Conservation (phyloP, 495 filamentous ascomycete species). For the Aspergillus biplanus region DNA sequence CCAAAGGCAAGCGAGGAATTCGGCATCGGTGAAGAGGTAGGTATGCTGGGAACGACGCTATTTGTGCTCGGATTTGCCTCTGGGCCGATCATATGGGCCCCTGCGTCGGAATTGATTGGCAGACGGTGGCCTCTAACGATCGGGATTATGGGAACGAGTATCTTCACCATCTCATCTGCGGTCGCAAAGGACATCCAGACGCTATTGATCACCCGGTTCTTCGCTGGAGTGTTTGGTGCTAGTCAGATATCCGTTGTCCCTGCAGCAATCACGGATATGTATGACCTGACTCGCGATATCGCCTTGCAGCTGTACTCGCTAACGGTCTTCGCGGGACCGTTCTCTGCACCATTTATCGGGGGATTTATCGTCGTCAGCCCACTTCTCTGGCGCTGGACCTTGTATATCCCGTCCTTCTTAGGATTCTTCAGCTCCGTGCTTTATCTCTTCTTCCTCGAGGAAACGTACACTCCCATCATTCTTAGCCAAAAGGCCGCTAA, state of each 20-base stretch:
- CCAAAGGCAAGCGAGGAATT: slow-evolving; percentile 47
- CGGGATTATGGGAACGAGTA: slow-evolving; percentile 52
- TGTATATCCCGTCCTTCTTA: slow-evolving; percentile 48
- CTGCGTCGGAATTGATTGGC: slow-evolving; percentile 78
- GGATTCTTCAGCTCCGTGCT: slow-evolving; percentile 32
- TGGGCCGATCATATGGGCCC: slow-evolving; percentile 62
- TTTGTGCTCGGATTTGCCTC: slow-evolving; percentile 58
- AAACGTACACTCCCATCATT: slow-evolving; percentile 46
- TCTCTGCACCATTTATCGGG: slow-evolving; percentile 50
- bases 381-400: slow-evolving; percentile 52
- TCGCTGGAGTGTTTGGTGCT: slow-evolving; percentile 53
- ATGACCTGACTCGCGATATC: slow-evolving; percentile 48
- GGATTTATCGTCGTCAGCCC: slow-evolving; percentile 43
- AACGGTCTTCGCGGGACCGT: slow-evolving; percentile 54
- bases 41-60: slow-evolving; percentile 54
- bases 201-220: slow-evolving; percentile 56
- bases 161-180: slow-evolving; percentile 60
- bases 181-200: slow-evolving; percentile 62
- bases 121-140: slow-evolving; percentile 55
- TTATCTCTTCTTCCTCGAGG: slow-evolving; percentile 34
- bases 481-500: slow-evolving; percentile 43
- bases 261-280: slow-evolving; percentile 56
- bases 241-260: slow-evolving; percentile 55
- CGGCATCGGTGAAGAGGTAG: slow-evolving; percentile 50
- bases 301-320: slow-evolving; percentile 55